phyloP scores from a whole-genome alignment of 1,139 yeast genomes.

The Waltiozyma sp. region DNA sequence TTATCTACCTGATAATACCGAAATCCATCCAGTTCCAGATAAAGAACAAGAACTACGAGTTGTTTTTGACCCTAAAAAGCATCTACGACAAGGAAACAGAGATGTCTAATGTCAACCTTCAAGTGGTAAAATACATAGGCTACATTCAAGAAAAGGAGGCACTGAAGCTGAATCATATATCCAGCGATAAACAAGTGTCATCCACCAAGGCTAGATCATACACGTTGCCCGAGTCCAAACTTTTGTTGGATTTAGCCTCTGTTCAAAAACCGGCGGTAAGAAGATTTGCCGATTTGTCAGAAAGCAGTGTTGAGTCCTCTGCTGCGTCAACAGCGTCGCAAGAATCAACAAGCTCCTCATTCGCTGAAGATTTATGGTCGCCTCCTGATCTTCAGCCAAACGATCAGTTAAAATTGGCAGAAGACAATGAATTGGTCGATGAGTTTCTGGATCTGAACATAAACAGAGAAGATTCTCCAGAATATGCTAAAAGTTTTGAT shows the following conservation, averaged over 20 bases:
- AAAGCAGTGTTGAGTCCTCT: slow-evolving; percentile 1
- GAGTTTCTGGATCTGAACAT: background rate
- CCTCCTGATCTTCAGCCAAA: slow-evolving; percentile 27
- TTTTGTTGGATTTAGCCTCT: slow-evolving; percentile 7
- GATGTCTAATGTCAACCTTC: slow-evolving; percentile 25
- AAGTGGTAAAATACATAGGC: slow-evolving; percentile 23
- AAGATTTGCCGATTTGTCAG: slow-evolving; percentile 1
- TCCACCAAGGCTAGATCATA: slow-evolving; percentile 7
- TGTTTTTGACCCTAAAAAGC: slow-evolving; percentile 24
- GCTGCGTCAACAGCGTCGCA: slow-evolving; percentile 5
- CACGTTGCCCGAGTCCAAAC: slow-evolving; percentile 12
- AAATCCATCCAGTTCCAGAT: slow-evolving; percentile 28
- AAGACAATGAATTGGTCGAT: slow-evolving; percentile 8
- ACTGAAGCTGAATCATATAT: background rate
- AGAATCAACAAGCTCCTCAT: slow-evolving; percentile 10
- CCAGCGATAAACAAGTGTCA: background rate
- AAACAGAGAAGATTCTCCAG: background rate
- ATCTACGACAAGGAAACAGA: slow-evolving; percentile 24
- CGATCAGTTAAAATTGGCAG: slow-evolving; percentile 24
- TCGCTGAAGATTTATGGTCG: slow-evolving; percentile 23
- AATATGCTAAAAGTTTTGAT: background rate
- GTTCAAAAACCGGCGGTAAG: background rate
- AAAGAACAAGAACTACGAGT: slow-evolving; percentile 25
- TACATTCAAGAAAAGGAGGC: slow-evolving; percentile 14
- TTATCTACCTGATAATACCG: slow-evolving; percentile 25